phyloP scores from a whole-genome alignment of 2,329 filamentous ascomycete genomes.

The Ophiocordyceps unilateralis region DNA sequence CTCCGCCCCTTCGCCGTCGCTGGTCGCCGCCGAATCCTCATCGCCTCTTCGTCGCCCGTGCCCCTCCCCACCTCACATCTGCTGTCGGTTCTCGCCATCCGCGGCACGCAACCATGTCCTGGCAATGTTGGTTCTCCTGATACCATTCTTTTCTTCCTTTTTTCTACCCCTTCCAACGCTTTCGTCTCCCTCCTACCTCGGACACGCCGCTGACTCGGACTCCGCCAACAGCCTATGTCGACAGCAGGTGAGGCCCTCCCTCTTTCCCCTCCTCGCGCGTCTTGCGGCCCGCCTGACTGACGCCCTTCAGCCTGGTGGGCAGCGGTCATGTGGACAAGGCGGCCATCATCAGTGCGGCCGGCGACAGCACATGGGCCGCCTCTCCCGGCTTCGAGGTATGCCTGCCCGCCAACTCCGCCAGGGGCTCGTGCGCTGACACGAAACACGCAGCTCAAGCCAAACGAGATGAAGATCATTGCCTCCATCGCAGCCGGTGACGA shows the following conservation, averaged over 20 bases:
- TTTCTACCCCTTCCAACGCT: neutral
- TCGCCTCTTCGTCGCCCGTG: neutral
- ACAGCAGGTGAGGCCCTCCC: slow-evolving; percentile 25
- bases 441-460: slow-evolving; percentile 18
- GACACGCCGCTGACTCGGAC: neutral
- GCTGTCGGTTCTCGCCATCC: slow-evolving; percentile 1
- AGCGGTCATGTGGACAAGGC: slow-evolving; percentile 67
- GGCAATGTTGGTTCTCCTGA: slow-evolving; percentile 42
- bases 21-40: neutral
- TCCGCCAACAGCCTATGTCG: slow-evolving; percentile 27
- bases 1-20: neutral
- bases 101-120: slow-evolving; percentile 40
- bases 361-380: slow-evolving; percentile 65
- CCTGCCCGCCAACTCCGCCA: neutral
- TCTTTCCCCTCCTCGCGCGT: neutral
- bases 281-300: slow-evolving; percentile 4
- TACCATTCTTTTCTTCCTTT: neutral
- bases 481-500: slow-evolving; percentile 28
- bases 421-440: slow-evolving; percentile 1
- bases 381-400: slow-evolving; percentile 58
- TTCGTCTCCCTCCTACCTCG: no score
- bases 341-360: slow-evolving; percentile 66
- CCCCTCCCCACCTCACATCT: neutral
- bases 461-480: slow-evolving; percentile 41
- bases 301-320: slow-evolving; percentile 50